A percentile compares a stretch with the other conserved stretches of the same genome.
These are phyloP conservation scores for Protomyces inouyei DNA, from an alignment of 1,139 yeast genomes.

Conservation along the genomic window DNA sequence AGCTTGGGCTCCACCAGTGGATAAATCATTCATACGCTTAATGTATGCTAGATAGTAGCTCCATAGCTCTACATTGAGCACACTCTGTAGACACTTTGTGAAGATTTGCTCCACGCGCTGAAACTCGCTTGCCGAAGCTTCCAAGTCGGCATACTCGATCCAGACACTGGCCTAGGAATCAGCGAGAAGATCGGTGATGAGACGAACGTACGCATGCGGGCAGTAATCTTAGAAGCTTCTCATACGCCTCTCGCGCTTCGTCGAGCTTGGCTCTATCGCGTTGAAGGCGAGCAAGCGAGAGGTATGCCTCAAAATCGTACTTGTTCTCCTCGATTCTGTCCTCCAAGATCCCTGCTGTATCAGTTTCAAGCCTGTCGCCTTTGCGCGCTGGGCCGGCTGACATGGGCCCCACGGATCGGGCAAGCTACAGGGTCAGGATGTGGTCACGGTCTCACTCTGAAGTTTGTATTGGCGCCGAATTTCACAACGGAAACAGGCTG, in stretches of 20 bases:
- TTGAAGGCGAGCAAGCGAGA: slow-evolving; percentile 52
- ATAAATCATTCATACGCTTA: slow-evolving; percentile 64
- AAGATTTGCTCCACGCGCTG: slow-evolving; percentile 62
- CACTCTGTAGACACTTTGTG: slow-evolving; percentile 54
- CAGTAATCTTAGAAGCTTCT: slow-evolving; percentile 51
- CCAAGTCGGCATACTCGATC: slow-evolving; percentile 67
- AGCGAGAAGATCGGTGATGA: background rate
- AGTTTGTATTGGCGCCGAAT: too few relatives aligned
- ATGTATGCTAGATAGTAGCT: slow-evolving; percentile 71
- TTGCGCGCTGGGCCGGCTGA: background rate
- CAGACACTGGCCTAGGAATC: slow-evolving; percentile 52
- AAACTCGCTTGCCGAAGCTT: slow-evolving; percentile 64
- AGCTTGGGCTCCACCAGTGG: slow-evolving; percentile 82
- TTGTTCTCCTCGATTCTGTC: slow-evolving; percentile 57
- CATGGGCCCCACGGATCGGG: background rate
- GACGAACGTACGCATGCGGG: slow-evolving; percentile 13
- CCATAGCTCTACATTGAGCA: slow-evolving; percentile 65
- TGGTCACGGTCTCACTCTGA: too few relatives aligned
- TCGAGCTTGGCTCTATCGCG: slow-evolving; percentile 59
- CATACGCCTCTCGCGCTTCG: slow-evolving; percentile 57
- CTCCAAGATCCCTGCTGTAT: slow-evolving; percentile 55
- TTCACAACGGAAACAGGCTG: background rate
- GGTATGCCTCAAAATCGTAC: slow-evolving; percentile 56
- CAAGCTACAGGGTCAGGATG: too few relatives aligned
- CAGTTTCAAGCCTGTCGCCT: slow-evolving; percentile 39